A percentile compares a stretch with the other conserved stretches of the same genome.
phyloP scores from a whole-genome alignment of 345 rosid genomes.

The Clausena lansium region DNA sequence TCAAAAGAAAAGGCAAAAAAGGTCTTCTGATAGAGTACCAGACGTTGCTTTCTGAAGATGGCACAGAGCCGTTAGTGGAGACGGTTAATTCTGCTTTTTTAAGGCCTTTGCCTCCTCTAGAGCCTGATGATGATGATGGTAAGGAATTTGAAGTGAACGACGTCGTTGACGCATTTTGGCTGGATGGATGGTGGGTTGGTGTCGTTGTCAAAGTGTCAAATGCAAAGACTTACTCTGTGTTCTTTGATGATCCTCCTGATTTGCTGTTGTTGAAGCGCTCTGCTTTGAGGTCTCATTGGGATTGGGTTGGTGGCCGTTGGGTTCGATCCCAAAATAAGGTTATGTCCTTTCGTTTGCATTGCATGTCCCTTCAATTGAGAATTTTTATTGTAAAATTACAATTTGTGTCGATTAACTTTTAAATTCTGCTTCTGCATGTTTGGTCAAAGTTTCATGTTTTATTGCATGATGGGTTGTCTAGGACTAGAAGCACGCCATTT shows the following conservation, averaged over 20 bases:
- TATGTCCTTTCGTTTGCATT: background rate
- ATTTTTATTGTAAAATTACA: background rate
- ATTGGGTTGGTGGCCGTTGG: constrained; percentile 21
- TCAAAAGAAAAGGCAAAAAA: background rate
- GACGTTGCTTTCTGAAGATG: background rate
- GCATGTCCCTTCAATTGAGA: background rate
- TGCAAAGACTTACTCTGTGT: background rate
- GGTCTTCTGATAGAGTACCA: constrained; percentile 4
- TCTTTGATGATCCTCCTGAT: constrained; percentile 22
- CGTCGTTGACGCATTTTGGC: constrained; percentile 19
- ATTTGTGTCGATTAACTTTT: background rate
- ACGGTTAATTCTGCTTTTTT: background rate
- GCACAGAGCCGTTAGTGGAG: background rate
- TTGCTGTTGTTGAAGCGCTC: background rate
- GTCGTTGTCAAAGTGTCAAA: constrained; percentile 5
- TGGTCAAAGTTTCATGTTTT: background rate
- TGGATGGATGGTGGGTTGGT: constrained; percentile 33
- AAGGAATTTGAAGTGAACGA: constrained; percentile 15
- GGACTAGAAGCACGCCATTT: no score
- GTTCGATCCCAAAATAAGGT: constrained; percentile 16
- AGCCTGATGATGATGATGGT: background rate
- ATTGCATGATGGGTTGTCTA: background rate
- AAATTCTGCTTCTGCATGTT: background rate
- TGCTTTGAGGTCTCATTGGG: constrained; percentile 21
- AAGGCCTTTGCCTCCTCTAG: constrained; percentile 12